phyloP scores from a whole-genome alignment of 1,284 basidiomycete species.

The Trametes hirsuta region DNA sequence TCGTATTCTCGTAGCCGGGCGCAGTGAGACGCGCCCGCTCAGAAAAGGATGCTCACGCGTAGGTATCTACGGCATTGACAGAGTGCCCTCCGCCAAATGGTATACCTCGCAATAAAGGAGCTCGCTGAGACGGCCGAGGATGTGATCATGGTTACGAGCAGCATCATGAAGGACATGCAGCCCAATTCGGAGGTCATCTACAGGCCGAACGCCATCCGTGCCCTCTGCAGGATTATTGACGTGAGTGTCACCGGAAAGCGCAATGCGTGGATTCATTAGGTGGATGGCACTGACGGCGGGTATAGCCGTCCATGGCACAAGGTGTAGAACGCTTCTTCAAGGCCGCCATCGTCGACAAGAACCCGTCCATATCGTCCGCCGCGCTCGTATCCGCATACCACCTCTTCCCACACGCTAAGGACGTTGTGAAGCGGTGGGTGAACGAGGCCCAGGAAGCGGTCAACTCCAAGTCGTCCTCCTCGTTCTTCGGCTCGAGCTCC shows the following conservation, averaged over 20 bases:
- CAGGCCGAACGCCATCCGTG: slow-evolving; percentile 96
- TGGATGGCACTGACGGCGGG: background rate
- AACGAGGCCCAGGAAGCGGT: slow-evolving; percentile 99
- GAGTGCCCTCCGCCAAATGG: slow-evolving; percentile 96
- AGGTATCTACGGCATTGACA: slow-evolving; percentile 36
- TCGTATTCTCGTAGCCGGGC: background rate
- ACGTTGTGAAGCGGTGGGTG: slow-evolving; percentile 97
- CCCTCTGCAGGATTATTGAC: slow-evolving; percentile 96
- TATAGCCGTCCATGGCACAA: slow-evolving; percentile 94
- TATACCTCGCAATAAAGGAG: slow-evolving; percentile 99
- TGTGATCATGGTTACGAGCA: slow-evolving; percentile 99
- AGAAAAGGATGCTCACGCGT: slow-evolving; percentile 2
- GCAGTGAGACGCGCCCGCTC: background rate
- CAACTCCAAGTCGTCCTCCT: slow-evolving; percentile 81
- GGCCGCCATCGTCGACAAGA: slow-evolving; percentile 97
- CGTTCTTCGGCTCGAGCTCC: slow-evolving; percentile 60
- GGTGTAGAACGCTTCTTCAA: slow-evolving; percentile 99
- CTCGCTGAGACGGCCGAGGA: slow-evolving; percentile 96
- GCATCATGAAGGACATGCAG: slow-evolving; percentile 99
- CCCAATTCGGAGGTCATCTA: slow-evolving; percentile 99
- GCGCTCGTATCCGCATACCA: slow-evolving; percentile 98
- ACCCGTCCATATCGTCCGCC: slow-evolving; percentile 93
- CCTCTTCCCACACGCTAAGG: slow-evolving; percentile 90
- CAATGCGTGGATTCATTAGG: background rate
- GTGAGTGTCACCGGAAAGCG: slow-evolving; percentile 44